Base-by-base conservation (phyloP, 208 protist species). In the Trypanosoma cruzi region DNA sequence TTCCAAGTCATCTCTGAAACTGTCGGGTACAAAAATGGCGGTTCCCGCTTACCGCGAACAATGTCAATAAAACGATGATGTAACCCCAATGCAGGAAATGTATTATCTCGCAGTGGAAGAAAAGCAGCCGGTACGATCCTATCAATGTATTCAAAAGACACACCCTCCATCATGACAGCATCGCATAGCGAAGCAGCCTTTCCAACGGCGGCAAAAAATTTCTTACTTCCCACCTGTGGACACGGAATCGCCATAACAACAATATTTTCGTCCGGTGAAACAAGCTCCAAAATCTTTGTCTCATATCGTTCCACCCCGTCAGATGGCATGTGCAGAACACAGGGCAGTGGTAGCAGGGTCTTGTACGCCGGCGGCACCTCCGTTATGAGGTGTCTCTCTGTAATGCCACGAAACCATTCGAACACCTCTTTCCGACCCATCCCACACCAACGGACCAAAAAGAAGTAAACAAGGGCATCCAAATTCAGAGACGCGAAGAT, bases 1-100 rank as follows among this genome's bases (percentile, higher is more conserved):
- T 55, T 55, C 85, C 86, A 89, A 1, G 78, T 61, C 13, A 87
- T 2, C 31, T 70, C 67, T 28, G 81, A 54, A 2, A 80, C 87
- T 1, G 76, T 87, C 18, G 92, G 89, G 64, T 85, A 95, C 48
- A 96, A 75, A 77, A 93, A 82, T 8, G 92, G 92, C 24, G 92
- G 92, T 66, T 93, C 89, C 0, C 56, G 57, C 0, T 53, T 68
- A 18, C 22, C 65, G 20, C 83, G 83, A 13, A 96, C 26, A 42
- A 96, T 85, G 59, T 93, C 85, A 37, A 93, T 75, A 66, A 89
- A 94, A 59, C 88, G 80, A 68, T 95, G 88, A 48, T 94, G 88
- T 58, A 93, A 64, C 1, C 84, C 87, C 11, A 96, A 62, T 0
- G 82, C 80, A 31, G 87, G 82, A 50, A 96, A 96, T 1, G 89